These are phyloP conservation scores for Arthrinium puccinioides DNA, from an alignment of 2,329 filamentous ascomycete species.

Conservation along the genomic window DNA sequence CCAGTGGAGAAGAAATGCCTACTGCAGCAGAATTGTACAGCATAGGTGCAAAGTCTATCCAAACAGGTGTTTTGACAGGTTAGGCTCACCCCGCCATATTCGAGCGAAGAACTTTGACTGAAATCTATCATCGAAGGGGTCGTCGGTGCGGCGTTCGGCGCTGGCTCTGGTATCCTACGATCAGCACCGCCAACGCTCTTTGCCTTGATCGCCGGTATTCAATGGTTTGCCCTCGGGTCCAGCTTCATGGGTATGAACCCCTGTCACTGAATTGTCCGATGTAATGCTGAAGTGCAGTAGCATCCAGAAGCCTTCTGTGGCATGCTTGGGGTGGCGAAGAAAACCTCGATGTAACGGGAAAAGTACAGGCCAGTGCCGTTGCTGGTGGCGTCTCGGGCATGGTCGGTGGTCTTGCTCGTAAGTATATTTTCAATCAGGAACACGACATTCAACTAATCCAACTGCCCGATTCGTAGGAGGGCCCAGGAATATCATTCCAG, in stretches of 20 bases:
- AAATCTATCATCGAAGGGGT: constrained; percentile 30
- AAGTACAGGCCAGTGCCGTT: constrained; percentile 58
- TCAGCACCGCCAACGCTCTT: constrained; percentile 63
- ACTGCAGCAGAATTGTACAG: constrained; percentile 14
- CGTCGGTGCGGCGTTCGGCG: constrained; percentile 56
- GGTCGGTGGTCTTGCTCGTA: constrained; percentile 48
- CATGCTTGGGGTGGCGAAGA: constrained; percentile 43
- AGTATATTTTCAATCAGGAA: constrained; percentile 16
- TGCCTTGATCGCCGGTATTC: constrained; percentile 63
- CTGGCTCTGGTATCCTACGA: constrained; percentile 63
- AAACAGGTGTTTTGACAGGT: constrained; percentile 21
- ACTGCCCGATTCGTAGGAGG: constrained; percentile 32
- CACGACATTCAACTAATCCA: not conserved
- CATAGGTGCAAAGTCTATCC: constrained; percentile 19
- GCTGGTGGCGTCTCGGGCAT: constrained; percentile 65
- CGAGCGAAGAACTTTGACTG: not conserved
- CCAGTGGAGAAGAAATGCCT: constrained; percentile 12
- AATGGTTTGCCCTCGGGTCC: constrained; percentile 73
- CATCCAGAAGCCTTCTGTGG: constrained; percentile 38
- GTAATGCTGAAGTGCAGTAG: constrained; percentile 24
- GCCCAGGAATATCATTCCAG: constrained; percentile 44
- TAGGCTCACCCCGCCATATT: not conserved
- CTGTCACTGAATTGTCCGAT: not conserved
- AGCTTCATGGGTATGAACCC: constrained; percentile 63
- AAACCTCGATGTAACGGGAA: constrained; percentile 49